phyloP scores from a whole-genome alignment of 345 rosid species.

The Mallotus nudiflorus region DNA sequence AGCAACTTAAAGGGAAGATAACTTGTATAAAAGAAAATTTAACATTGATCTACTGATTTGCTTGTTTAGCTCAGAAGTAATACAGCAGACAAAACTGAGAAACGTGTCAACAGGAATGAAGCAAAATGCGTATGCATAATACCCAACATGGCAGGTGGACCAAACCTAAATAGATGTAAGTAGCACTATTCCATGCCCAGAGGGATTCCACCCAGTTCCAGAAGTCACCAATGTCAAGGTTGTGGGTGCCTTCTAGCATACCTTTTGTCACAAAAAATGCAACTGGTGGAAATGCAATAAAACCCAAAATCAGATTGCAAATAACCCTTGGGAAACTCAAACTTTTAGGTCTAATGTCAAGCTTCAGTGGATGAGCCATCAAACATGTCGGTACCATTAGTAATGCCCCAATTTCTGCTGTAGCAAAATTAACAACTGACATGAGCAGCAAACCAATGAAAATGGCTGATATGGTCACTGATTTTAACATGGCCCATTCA shows the following conservation, averaged over 20 bases:
- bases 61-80: conserved; percentile 2
- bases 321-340: conserved; percentile 39
- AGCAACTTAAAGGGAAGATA: not conserved
- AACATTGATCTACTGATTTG: not conserved
- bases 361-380: conserved; percentile 68
- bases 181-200: conserved; percentile 95
- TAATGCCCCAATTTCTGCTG: conserved; percentile 88
- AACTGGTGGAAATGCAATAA: conserved; percentile 63
- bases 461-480: conserved; percentile 72
- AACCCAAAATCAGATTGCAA: conserved; percentile 50
- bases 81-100: not conserved
- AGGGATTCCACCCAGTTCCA: conserved; percentile 88
- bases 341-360: conserved; percentile 43
- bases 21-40: conserved; percentile 1
- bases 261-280: conserved; percentile 52
- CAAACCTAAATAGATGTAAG: conserved; percentile 83
- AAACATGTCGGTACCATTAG: conserved; percentile 73
- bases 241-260: conserved; percentile 42
- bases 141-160: conserved; percentile 81
- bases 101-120: conserved; percentile 43
- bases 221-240: conserved; percentile 55
- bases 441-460: conserved; percentile 84
- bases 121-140: conserved; percentile 51
- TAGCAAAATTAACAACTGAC: conserved; percentile 90
- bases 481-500: conserved; percentile 72